Percentiles rank a stretch among this genome's conserved stretches.
These are phyloP conservation scores for Pythium pectinolyticum DNA, from an alignment of 352 stramenopile genomes.

Conservation along the genomic window DNA sequence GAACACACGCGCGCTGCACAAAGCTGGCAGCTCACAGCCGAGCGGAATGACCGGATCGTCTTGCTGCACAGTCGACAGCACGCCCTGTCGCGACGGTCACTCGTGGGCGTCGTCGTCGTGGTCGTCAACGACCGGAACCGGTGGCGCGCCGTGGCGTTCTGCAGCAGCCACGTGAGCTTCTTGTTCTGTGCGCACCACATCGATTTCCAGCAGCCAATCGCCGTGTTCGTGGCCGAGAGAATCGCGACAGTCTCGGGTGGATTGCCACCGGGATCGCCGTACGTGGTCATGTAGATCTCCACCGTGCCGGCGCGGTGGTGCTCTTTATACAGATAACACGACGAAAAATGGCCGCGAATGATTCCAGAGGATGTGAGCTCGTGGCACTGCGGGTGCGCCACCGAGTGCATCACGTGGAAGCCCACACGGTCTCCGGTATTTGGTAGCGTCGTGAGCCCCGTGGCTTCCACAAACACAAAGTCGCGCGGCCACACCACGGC, in stretches of 20 bases:
- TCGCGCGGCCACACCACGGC: conserved; percentile 38
- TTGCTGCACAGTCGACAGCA: conserved; percentile 11
- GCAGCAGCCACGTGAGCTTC: conserved; percentile 31
- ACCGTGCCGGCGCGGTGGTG: conserved; percentile 23
- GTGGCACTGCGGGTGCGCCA: conserved; percentile 29
- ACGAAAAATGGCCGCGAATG: conserved; percentile 13
- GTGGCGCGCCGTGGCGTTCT: neutral
- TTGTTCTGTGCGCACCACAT: conserved; percentile 34
- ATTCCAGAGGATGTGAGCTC: conserved; percentile 4
- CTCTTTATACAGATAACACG: conserved; percentile 19
- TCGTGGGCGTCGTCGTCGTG: too few species aligned
- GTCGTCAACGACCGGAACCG: conserved; percentile 3
- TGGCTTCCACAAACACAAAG: conserved; percentile 51
- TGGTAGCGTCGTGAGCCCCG: conserved; percentile 32
- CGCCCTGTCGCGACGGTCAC: neutral
- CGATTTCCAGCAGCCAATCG: conserved; percentile 32
- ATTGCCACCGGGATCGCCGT: conserved; percentile 27
- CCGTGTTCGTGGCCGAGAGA: conserved; percentile 19
- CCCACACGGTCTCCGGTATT: conserved; percentile 36
- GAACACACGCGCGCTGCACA: conserved; percentile 17
- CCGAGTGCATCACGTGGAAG: conserved; percentile 40
- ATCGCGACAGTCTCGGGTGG: conserved; percentile 22
- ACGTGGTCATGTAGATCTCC: conserved; percentile 34
- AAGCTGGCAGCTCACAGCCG: conserved; percentile 9
- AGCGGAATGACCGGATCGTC: conserved; percentile 13